Base-by-base conservation (phyloP, 2,329 filamentous ascomycete genomes). In the Fusarium buxicola region DNA sequence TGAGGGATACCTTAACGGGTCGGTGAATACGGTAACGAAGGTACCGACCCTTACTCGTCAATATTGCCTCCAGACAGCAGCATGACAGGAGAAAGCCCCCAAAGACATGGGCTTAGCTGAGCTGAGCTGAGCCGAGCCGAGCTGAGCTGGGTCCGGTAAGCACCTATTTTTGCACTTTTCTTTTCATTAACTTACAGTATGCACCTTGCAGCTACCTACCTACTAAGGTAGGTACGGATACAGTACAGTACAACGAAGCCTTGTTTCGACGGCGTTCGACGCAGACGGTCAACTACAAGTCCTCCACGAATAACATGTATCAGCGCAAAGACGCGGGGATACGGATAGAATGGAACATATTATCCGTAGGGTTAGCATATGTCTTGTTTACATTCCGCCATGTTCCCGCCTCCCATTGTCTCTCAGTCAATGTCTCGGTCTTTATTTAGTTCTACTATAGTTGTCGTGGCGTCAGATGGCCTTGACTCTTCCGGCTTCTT, bases 201-300 rank as follows among this genome's bases (percentile, higher is more conserved):
- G 31, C 40, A 43, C 32, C 18, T 24, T 25, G 25, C 35, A 53
- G 30, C 21, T 21, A 21, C 4, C 4, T 21, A 21, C 21, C 6
- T n/a, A n/a, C n/a, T n/a, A n/a, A n/a, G n/a, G n/a, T n/a, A n/a
- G n/a, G n/a, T n/a, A n/a, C n/a, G n/a, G n/a, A n/a, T n/a, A n/a
- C 21, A 4, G 21, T 35, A 13, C 27, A 45, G 44, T 36, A 47
- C 25, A 12, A 27, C 24, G 38, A 31, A 53, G 50, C 47, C 63
- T 54, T 65, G 58, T 62, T 63, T 60, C 55, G 54, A 63, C 48
- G n/a, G 55, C 58, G 47, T 38, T 13, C 32, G 30, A 44, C 13
- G 35, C n/a, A 32, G 35, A 21, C 16, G 24, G 27, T 10, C 31
- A 41, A 31, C 30, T 34, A 10, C 28, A 24, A 15, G 11, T 34